Conservation (phyloP, 2,329 filamentous ascomycete species). For the Lecanosticta acicola region DNA sequence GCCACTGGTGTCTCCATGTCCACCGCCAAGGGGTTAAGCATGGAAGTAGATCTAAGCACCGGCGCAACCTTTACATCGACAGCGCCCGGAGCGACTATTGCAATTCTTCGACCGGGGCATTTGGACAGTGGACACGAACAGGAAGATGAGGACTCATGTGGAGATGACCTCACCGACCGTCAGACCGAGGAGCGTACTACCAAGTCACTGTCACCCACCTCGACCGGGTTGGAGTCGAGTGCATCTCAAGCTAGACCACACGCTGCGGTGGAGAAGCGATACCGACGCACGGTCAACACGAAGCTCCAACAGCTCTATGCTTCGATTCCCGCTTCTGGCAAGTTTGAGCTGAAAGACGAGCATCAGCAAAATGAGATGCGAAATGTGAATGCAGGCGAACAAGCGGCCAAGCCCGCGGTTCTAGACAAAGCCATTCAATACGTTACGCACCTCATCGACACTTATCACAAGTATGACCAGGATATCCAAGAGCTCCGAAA, state of each 20-base stretch:
- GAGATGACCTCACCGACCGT: background rate
- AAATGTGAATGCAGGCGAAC: slow-evolving; percentile 4
- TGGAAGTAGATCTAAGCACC: background rate
- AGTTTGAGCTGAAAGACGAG: slow-evolving; percentile 8
- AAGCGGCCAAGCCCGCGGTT: slow-evolving; percentile 15
- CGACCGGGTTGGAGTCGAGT: background rate
- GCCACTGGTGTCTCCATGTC: background rate
- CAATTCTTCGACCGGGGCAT: background rate
- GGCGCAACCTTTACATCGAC: background rate
- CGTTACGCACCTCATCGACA: slow-evolving; percentile 14
- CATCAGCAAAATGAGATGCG: slow-evolving; percentile 2
- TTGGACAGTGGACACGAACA: background rate
- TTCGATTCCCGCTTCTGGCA: slow-evolving; percentile 13
- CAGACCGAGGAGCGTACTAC: background rate
- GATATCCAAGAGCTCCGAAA: slow-evolving; percentile 13
- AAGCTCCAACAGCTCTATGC: slow-evolving; percentile 17
- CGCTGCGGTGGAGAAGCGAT: slow-evolving; percentile 17
- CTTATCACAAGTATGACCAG: slow-evolving; percentile 15
- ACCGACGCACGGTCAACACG: slow-evolving; percentile 16
- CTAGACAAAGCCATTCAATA: slow-evolving; percentile 20
- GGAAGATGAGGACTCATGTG: background rate
- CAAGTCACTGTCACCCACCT: background rate
- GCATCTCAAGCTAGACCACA: slow-evolving; percentile 12
- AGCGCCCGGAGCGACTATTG: background rate
- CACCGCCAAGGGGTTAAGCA: background rate